Base-by-base conservation (phyloP, 192 early-diverging fungal genomes). In the Mortierella hygrophila region DNA sequence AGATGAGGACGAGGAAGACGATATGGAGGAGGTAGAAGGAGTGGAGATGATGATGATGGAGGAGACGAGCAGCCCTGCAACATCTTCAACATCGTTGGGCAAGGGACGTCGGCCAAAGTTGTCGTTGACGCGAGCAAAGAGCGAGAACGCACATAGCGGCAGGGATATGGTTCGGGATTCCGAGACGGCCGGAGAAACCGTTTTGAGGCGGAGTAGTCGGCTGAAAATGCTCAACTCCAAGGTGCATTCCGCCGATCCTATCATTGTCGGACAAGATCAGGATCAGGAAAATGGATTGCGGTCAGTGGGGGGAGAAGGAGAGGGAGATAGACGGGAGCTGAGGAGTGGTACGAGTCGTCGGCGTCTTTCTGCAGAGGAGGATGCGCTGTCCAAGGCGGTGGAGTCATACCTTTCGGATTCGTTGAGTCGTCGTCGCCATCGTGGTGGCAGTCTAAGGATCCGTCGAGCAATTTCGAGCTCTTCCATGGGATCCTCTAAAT, bases 341-440 rank as follows among this genome's bases (percentile, higher is more conserved):
- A 44, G 23, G 23, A 32, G 18, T 16, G 16, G 8, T 9, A 57
- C 11, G 6, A 32, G 49, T 71, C 55, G 15, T 80, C 68, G 78
- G 4, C 76, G 68, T n/a, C 63, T 65, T 11, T 78, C 69, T 13
- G 63, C 73, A 6, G 83, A 85, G 21, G 83, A 80, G 54, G 83
- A 85, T 72, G 83, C 77, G 21, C 35, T 85, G 11, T 80, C 83
- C 21, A 85, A 80, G 70, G 83, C 83, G 26, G 78, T 85, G 8
- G 83, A 85, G 49, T 78, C 83, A 2, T 85, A 85, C 21, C 73
- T 85, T 42, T 85, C 83, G 10, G 83, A 85, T 23, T 85, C 83
- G 2, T 47, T 85, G 38, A 85, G 83, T 74, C 78, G 83, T 21
- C 78, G 83, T 55, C 70, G 78, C n/a, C 26, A 38, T 23, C 37